phyloP scores from a whole-genome alignment of 805 yeast species.

The Danielia reshetovae region DNA sequence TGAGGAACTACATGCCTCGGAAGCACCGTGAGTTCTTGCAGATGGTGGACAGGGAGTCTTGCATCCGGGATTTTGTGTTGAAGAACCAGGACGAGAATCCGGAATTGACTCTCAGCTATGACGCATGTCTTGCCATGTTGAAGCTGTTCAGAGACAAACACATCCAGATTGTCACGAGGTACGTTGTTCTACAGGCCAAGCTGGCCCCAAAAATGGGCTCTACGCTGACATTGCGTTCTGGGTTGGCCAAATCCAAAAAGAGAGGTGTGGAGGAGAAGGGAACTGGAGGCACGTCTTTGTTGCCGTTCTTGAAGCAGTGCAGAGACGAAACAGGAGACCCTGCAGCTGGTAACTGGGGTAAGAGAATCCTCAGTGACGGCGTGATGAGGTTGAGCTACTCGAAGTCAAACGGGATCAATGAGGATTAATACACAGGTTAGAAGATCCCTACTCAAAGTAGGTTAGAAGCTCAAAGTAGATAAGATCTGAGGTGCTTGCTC shows the following conservation, averaged over 20 bases:
- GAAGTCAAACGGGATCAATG: conserved; percentile 37
- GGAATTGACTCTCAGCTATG: conserved; percentile 69
- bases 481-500: too few species aligned
- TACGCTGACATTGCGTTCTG: conserved; percentile 59
- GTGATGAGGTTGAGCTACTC: conserved; percentile 41
- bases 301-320: conserved; percentile 91
- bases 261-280: conserved; percentile 63
- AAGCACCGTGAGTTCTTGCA: conserved; percentile 72
- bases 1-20: conserved; percentile 89
- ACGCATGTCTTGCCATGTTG: conserved; percentile 85
- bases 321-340: conserved; percentile 94
- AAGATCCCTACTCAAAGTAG: background rate
- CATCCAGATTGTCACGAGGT: conserved; percentile 87
- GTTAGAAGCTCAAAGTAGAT: too few species aligned
- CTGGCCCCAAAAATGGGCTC: conserved; percentile 51
- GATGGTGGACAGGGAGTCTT: conserved; percentile 54
- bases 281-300: conserved; percentile 90
- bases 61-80: conserved; percentile 62
- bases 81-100: conserved; percentile 35
- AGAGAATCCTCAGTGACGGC: conserved; percentile 59
- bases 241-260: conserved; percentile 50
- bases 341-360: conserved; percentile 93
- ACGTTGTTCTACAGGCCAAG: conserved; percentile 76
- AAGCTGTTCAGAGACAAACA: conserved; percentile 89
- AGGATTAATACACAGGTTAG: conserved; percentile 21